A percentile compares a stretch with the other conserved stretches of the same genome.
Evolutionary conservation across 108 stramenopile species (phyloP).

Genomic region (Parietichytrium sp.): DNA sequence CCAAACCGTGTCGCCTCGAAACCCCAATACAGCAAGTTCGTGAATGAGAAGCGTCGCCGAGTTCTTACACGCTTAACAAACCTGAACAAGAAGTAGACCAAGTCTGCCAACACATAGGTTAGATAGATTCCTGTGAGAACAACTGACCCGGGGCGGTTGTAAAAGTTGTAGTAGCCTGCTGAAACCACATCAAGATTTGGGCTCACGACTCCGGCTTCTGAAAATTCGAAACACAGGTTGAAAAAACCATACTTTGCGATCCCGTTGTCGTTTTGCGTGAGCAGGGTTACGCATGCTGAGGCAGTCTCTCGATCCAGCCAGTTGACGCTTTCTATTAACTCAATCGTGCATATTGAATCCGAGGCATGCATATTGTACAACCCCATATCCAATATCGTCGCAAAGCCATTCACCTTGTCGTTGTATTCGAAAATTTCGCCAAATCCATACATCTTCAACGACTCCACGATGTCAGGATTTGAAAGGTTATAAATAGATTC

Average conservation of each 20-base stretch:
- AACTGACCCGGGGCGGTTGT: background rate
- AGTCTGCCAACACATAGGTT: background rate
- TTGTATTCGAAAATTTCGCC: background rate
- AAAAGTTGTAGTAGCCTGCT: background rate
- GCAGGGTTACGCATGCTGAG: background rate
- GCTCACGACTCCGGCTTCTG: background rate
- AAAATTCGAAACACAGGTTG: background rate
- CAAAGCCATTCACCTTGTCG: background rate
- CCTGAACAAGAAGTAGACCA: too few relatives aligned
- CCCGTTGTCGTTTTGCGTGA: background rate
- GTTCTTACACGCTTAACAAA: too few relatives aligned
- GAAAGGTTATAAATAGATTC: too few relatives aligned
- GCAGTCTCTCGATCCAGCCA: constrained; percentile 5
- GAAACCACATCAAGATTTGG: background rate
- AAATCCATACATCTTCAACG: background rate
- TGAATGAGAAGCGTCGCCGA: too few relatives aligned
- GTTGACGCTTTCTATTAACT: background rate
- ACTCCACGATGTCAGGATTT: background rate
- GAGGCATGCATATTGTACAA: background rate
- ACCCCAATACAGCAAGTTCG: too few relatives aligned
- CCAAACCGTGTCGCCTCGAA: too few relatives aligned
- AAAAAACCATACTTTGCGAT: background rate
- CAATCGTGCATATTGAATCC: too few relatives aligned
- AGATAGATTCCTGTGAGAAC: background rate
- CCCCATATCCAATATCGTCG: background rate